These are phyloP conservation scores for Mesembryanthemum crystallinum DNA, from an alignment of 148 eudicot genomes.

Conservation along the genomic window DNA sequence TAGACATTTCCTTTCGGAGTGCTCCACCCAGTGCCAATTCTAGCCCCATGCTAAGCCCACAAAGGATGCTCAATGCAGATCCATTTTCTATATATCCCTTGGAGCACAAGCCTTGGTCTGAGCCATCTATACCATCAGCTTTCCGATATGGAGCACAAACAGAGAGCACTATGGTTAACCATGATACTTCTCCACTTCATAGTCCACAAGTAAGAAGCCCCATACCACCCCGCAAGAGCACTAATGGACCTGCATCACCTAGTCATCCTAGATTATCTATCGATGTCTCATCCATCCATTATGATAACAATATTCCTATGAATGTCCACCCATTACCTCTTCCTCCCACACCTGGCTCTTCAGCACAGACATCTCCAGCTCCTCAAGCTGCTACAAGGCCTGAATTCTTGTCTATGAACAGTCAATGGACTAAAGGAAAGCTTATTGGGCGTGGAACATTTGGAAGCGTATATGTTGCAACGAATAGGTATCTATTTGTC, in stretches of 20 bases:
- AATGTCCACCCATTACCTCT: constrained; percentile 75
- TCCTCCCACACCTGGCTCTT: constrained; percentile 60
- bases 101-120: constrained; percentile 51
- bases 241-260: constrained; percentile 56
- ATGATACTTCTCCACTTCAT: constrained; percentile 41
- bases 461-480: constrained; percentile 88
- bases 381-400: constrained; percentile 36
- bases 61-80: constrained; percentile 38
- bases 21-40: constrained; percentile 57
- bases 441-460: constrained; percentile 93
- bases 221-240: constrained; percentile 28
- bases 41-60: constrained; percentile 62
- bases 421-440: constrained; percentile 89
- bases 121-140: constrained; percentile 38
- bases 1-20: constrained; percentile 43
- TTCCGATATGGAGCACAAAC: constrained; percentile 25
- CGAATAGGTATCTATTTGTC: constrained; percentile 52
- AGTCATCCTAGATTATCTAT: constrained; percentile 32
- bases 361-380: constrained; percentile 34
- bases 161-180: constrained; percentile 33
- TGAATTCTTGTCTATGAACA: constrained; percentile 33
- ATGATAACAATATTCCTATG: constrained; percentile 37
- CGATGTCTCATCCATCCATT: constrained; percentile 32
- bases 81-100: constrained; percentile 28
- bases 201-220: constrained; percentile 41